Percentiles rank a stretch among this genome's conserved stretches.
Conservation (phyloP, 306 rosid genomes). For the Quercus wislizeni region DNA sequence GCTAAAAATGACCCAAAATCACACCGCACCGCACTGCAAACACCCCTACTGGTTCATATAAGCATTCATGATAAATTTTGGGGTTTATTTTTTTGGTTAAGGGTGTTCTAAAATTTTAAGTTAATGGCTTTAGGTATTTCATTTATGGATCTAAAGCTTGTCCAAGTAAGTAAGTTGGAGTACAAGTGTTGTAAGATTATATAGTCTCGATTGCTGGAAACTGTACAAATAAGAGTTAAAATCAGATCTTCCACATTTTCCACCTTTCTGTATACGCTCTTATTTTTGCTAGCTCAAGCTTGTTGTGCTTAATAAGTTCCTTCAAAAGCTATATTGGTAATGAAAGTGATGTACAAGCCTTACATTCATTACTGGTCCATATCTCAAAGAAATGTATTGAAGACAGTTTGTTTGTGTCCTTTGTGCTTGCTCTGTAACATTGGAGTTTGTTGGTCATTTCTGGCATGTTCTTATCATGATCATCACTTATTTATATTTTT, state of each 20-base stretch:
- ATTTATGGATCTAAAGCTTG: neutral
- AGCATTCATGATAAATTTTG: too few relatives aligned
- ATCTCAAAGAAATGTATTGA: neutral
- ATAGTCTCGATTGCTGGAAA: neutral
- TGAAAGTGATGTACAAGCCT: neutral
- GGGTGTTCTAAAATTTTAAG: too few relatives aligned
- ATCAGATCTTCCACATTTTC: neutral
- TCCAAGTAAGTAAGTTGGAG: neutral
- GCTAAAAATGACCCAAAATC: too few relatives aligned
- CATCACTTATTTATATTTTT: neutral
- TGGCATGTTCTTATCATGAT: neutral
- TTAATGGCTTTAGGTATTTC: neutral
- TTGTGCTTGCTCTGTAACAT: neutral
- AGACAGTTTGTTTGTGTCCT: neutral
- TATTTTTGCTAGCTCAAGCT: neutral
- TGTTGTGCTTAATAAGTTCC: too few relatives aligned
- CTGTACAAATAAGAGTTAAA: neutral
- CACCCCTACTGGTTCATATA: too few relatives aligned
- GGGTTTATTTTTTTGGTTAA: too few relatives aligned
- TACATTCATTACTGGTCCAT: neutral
- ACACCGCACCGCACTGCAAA: too few relatives aligned
- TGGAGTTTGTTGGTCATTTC: slow-evolving; percentile 25
- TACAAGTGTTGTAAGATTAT: neutral
- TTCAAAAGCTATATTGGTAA: too few relatives aligned
- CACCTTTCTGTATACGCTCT: neutral